phyloP scores from a whole-genome alignment of 2,329 filamentous ascomycete species.

The Magnaporthiopsis rhizophila region DNA sequence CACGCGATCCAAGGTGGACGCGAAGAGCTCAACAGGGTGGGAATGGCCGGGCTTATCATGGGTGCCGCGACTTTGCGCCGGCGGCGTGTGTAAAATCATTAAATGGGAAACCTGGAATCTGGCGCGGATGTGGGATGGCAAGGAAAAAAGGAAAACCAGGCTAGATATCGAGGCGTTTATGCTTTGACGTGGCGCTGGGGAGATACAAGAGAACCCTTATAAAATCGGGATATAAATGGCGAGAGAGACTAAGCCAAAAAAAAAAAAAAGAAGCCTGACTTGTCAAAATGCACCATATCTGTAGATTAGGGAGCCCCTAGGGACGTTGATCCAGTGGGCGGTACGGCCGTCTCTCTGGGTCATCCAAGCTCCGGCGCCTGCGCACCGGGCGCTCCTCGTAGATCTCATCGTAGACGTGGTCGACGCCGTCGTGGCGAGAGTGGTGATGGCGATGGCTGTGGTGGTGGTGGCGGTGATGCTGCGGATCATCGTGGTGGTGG shows the following conservation, averaged over 20 bases:
- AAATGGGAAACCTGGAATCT: background rate
- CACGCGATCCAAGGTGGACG: background rate
- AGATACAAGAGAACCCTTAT: background rate
- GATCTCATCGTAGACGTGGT: conserved; percentile 10
- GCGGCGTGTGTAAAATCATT: background rate
- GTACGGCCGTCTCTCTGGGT: background rate
- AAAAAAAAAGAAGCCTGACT: background rate
- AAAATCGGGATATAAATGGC: background rate
- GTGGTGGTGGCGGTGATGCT: conserved; percentile 11
- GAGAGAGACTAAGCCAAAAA: background rate
- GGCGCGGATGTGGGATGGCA: background rate
- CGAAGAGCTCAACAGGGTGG: too few species aligned
- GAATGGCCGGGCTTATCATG: background rate
- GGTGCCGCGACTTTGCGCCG: background rate
- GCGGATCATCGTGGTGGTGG: conserved; percentile 1
- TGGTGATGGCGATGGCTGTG: conserved; percentile 11
- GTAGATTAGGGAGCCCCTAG: background rate
- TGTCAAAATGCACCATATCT: background rate
- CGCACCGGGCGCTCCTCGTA: conserved; percentile 7
- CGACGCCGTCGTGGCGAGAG: conserved; percentile 6
- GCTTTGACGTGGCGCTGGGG: background rate
- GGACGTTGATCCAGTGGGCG: background rate
- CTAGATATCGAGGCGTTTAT: background rate
- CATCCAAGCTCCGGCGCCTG: background rate
- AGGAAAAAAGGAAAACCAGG: background rate